Evolutionary conservation across 805 yeast genomes (phyloP).

Genomic region (Wickerhamiella spandovensis): DNA sequence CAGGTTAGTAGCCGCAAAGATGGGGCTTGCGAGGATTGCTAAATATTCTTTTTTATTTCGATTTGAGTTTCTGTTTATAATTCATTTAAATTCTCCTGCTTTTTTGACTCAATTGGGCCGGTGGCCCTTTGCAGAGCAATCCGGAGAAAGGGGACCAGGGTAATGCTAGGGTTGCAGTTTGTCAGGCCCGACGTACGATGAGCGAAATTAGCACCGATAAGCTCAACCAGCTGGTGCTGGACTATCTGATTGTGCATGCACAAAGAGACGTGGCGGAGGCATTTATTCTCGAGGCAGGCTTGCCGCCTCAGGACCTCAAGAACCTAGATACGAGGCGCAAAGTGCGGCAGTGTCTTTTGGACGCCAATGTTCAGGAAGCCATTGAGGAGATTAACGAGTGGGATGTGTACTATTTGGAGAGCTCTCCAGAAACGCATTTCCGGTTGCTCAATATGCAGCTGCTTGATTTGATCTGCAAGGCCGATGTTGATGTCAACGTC

Average conservation of each 20-base stretch:
- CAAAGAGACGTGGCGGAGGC: conserved; percentile 7
- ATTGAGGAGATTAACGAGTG: conserved; percentile 42
- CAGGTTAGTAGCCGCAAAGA: no score
- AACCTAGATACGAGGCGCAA: conserved; percentile 27
- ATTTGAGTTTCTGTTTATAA: no score
- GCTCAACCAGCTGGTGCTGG: not conserved
- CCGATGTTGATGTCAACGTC: conserved; percentile 14
- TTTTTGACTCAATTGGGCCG: no score
- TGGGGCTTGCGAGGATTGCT: no score
- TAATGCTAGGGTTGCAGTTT: no score
- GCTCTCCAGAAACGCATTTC: conserved; percentile 53
- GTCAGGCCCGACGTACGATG: not conserved
- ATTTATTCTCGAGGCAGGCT: conserved; percentile 6
- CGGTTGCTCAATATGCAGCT: conserved; percentile 57
- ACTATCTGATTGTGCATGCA: conserved; percentile 8
- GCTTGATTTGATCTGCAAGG: conserved; percentile 59
- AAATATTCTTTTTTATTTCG: no score
- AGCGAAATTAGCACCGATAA: not conserved
- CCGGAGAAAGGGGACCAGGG: no score
- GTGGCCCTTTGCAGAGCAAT: no score
- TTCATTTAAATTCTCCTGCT: no score
- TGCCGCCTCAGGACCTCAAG: conserved; percentile 2
- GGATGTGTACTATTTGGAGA: conserved; percentile 54
- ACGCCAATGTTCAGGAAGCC: conserved; percentile 49
- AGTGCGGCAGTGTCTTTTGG: conserved; percentile 40